Conservation (phyloP, 2,329 filamentous ascomycete genomes). For the Xylariaceae sp. region DNA sequence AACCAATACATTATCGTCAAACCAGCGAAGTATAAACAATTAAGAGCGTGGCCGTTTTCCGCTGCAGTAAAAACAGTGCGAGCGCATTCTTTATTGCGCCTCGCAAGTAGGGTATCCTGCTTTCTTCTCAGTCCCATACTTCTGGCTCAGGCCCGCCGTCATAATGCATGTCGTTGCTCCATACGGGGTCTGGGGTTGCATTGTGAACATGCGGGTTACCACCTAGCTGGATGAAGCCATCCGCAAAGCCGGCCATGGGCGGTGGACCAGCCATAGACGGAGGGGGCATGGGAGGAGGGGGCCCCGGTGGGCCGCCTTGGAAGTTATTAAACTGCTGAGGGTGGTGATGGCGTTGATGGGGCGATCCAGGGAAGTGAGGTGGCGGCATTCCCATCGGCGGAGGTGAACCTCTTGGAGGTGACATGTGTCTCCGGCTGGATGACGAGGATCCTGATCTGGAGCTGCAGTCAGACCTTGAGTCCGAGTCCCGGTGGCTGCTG, state of each 20-base stretch:
- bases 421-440: slow-evolving; percentile 17
- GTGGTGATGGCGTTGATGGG: slow-evolving; percentile 9
- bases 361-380: slow-evolving; percentile 9
- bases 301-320: slow-evolving; percentile 17
- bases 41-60: too few species aligned
- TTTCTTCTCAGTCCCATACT: slow-evolving; percentile 14
- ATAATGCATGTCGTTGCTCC: slow-evolving; percentile 19
- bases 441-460: slow-evolving; percentile 21
- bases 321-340: slow-evolving; percentile 25
- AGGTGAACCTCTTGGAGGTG: slow-evolving; percentile 9
- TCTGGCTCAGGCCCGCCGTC: slow-evolving; percentile 8
- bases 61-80: not conserved
- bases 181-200: slow-evolving; percentile 25
- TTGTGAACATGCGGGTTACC: slow-evolving; percentile 23
- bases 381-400: slow-evolving; percentile 16
- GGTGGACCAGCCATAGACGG: slow-evolving; percentile 15
- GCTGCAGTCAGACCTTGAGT: slow-evolving; percentile 23
- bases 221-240: slow-evolving; percentile 38
- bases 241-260: slow-evolving; percentile 33
- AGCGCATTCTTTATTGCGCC: not conserved
- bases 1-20: too few species aligned
- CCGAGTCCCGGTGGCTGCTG: slow-evolving; percentile 21
- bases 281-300: slow-evolving; percentile 24
- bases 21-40: too few species aligned
- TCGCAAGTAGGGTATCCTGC: not conserved